Percentiles rank a stretch among this genome's conserved stretches.
Evolutionary conservation across 202 grass and related monocot species (phyloP).

Genomic region (Setaria viridis): DNA sequence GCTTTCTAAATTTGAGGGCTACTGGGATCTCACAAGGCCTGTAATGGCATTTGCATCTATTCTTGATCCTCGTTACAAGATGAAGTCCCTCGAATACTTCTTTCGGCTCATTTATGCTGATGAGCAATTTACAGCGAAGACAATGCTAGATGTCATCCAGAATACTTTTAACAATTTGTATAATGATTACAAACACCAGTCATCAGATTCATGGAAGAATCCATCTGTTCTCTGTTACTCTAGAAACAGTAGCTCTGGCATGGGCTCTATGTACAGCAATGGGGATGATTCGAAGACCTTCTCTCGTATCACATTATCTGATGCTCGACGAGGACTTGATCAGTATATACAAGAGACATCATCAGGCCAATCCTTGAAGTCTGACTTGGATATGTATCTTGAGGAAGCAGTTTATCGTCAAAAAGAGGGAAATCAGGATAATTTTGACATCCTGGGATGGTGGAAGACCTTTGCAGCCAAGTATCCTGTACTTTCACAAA

Average conservation of each 20-base stretch:
- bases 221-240: constrained; percentile 70
- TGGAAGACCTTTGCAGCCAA: constrained; percentile 97
- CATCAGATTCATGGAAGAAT: constrained; percentile 77
- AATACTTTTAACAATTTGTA: constrained; percentile 84
- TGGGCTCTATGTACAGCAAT: constrained; percentile 63
- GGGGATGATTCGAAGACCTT: constrained; percentile 80
- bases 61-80: constrained; percentile 98
- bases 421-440: constrained; percentile 76
- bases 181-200: constrained; percentile 82
- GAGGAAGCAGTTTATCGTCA: constrained; percentile 91
- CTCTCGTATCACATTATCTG: constrained; percentile 90
- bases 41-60: constrained; percentile 94
- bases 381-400: constrained; percentile 96
- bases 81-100: constrained; percentile 98
- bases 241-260: constrained; percentile 63
- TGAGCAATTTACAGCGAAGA: constrained; percentile 77
- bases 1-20: constrained; percentile 89
- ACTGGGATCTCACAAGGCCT: constrained; percentile 80
- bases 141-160: constrained; percentile 70
- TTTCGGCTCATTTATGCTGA: constrained; percentile 82
- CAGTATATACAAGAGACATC: constrained; percentile 98
- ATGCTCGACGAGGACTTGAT: constrained; percentile 94
- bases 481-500: constrained; percentile 93
- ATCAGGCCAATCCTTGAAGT: constrained; percentile 84
- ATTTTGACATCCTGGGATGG: constrained; percentile 95